Evolutionary conservation across 2,329 filamentous ascomycete species (phyloP).

Genomic region (Colletotrichum agaves): DNA sequence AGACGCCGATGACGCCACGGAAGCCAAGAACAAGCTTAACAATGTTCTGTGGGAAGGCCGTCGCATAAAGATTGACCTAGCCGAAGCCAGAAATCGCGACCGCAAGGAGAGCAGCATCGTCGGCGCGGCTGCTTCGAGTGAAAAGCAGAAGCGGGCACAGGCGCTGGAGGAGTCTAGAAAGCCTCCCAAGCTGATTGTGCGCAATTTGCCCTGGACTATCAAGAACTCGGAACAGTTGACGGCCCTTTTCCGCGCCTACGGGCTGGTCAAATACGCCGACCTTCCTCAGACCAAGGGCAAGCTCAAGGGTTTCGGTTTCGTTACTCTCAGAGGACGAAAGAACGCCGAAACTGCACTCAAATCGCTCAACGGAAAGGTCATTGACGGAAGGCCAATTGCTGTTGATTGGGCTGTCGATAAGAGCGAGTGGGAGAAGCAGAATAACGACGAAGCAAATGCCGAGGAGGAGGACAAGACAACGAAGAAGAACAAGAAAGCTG

Average conservation of each 20-base stretch:
- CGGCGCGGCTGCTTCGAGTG: conserved; percentile 51
- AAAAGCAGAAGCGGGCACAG: conserved; percentile 67
- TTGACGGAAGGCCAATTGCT: conserved; percentile 88
- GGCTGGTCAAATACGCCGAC: conserved; percentile 89
- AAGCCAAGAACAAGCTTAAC: conserved; percentile 84
- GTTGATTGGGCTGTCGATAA: conserved; percentile 99
- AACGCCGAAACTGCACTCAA: conserved; percentile 92
- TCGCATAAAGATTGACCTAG: conserved; percentile 86
- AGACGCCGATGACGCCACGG: conserved; percentile 88
- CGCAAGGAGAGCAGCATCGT: conserved; percentile 45
- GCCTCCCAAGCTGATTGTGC: conserved; percentile 83
- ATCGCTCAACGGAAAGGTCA: conserved; percentile 85
- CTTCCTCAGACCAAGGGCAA: conserved; percentile 82
- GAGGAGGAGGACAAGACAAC: conserved; percentile 41
- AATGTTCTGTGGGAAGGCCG: conserved; percentile 81
- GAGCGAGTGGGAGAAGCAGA: conserved; percentile 79
- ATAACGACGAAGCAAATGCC: conserved; percentile 49
- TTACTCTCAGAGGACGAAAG: conserved; percentile 86
- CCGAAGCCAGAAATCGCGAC: conserved; percentile 82
- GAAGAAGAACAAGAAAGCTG: conserved; percentile 49
- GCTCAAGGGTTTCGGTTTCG: conserved; percentile 91
- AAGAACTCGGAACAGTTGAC: conserved; percentile 85
- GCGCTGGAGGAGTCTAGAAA: conserved; percentile 69
- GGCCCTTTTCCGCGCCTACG: conserved; percentile 84
- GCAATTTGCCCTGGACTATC: conserved; percentile 96